A percentile compares a stretch with the other conserved stretches of the same genome.
Evolutionary conservation across 1,284 basidiomycete genomes (phyloP).

Genomic region (Pyrrhoderma noxium): DNA sequence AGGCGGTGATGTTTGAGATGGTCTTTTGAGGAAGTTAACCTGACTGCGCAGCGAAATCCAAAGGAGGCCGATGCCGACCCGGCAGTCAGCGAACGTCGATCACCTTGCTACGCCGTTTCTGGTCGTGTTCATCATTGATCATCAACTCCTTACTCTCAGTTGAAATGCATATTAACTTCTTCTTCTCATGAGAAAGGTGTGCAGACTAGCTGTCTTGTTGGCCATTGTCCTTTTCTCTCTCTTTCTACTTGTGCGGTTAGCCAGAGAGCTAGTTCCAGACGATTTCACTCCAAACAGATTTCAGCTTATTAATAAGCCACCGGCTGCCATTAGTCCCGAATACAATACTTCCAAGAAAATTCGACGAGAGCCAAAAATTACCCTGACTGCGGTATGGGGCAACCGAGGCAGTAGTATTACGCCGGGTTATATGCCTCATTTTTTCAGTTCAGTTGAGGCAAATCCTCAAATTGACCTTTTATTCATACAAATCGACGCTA

Average conservation of each 20-base stretch:
- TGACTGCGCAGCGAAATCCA: constrained; percentile 6
- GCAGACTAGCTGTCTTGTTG: not conserved
- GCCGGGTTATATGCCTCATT: constrained; percentile 15
- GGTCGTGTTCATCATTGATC: too few species aligned
- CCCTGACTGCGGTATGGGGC: constrained; percentile 15
- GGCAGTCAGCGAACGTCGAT: constrained; percentile 5
- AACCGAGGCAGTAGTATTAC: not conserved
- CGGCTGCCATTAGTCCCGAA: too few species aligned
- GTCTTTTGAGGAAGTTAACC: not conserved
- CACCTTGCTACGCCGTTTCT: too few species aligned
- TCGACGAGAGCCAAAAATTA: constrained; percentile 3
- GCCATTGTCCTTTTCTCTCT: not conserved
- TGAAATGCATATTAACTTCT: too few species aligned
- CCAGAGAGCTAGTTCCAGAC: too few species aligned
- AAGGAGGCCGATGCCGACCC: not conserved
- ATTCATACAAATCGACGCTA: constrained; percentile 13
- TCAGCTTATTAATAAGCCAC: too few species aligned
- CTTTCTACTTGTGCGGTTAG: not conserved
- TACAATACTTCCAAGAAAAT: not conserved
- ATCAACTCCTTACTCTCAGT: too few species aligned
- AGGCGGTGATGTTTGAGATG: constrained; percentile 6
- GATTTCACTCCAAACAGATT: too few species aligned
- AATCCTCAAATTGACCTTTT: constrained; percentile 15
- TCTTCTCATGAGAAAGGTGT: not conserved
- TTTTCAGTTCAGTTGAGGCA: constrained; percentile 18